Evolutionary conservation across 2,329 filamentous ascomycete genomes (phyloP).

Genomic region (Aspergillus sp.): DNA sequence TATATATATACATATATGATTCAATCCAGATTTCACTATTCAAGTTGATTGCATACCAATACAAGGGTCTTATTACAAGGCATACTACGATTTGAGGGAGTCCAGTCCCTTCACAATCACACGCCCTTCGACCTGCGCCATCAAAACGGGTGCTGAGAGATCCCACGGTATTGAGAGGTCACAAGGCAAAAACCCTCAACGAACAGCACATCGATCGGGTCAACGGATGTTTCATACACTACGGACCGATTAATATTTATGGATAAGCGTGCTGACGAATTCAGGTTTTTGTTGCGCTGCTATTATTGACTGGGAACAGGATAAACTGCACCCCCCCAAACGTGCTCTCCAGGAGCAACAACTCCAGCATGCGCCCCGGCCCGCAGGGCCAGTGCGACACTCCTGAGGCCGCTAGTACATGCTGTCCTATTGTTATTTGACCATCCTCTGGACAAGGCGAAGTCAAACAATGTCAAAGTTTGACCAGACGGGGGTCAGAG

Average conservation of each 20-base stretch:
- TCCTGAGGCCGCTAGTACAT: not conserved
- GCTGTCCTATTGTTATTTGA: not conserved
- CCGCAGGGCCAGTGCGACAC: conserved; percentile 1
- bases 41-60: not conserved
- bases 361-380: not conserved
- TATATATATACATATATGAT: not conserved
- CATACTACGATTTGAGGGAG: not conserved
- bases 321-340: not conserved
- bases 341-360: not conserved
- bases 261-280: not conserved
- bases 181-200: not conserved
- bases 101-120: not conserved
- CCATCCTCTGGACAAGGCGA: not conserved
- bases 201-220: not conserved
- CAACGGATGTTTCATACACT: not conserved
- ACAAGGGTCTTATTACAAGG: not conserved
- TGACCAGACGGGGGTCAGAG: not conserved
- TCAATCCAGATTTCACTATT: not conserved
- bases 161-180: not conserved
- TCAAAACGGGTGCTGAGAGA: not conserved
- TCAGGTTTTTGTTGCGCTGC: not conserved
- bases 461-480: conserved; percentile 4
- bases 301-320: not conserved
- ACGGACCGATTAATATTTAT: not conserved
- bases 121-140: not conserved